phyloP scores from a whole-genome alignment of 2,329 filamentous ascomycete species.

The Albophoma yamanashiensis region DNA sequence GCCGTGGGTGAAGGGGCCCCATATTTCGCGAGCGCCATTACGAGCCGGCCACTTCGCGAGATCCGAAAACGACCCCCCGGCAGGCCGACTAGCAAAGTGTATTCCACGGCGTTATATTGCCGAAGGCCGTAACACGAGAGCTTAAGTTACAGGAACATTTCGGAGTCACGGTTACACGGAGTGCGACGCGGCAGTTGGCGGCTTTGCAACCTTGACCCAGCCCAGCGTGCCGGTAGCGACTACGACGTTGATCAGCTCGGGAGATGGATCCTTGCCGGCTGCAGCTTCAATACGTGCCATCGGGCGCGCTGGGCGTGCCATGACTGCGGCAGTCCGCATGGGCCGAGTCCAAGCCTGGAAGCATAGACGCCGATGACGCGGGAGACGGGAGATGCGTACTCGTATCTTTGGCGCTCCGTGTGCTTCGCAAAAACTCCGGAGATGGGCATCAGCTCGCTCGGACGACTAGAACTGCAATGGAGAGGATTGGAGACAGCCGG shows the following conservation, averaged over 20 bases:
- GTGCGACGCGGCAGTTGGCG: background rate
- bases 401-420: background rate
- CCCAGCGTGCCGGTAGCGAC: background rate
- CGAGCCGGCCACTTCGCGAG: background rate
- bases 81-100: background rate
- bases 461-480: too few species aligned
- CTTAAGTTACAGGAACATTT: background rate
- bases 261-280: too few species aligned
- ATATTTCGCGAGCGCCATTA: background rate
- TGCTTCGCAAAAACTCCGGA: background rate
- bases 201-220: background rate
- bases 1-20: background rate
- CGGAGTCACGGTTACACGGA: background rate
- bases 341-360: background rate
- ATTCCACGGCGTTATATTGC: background rate
- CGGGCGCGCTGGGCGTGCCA: too few species aligned
- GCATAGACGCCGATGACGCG: background rate
- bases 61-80: background rate
- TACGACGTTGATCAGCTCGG: background rate
- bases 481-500: background rate
- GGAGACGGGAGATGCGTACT: background rate
- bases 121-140: background rate
- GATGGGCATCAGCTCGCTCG: background rate
- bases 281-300: too few species aligned
- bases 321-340: background rate